phyloP scores from a whole-genome alignment of 2,329 filamentous ascomycete genomes.

The Microcyclospora pomicola region DNA sequence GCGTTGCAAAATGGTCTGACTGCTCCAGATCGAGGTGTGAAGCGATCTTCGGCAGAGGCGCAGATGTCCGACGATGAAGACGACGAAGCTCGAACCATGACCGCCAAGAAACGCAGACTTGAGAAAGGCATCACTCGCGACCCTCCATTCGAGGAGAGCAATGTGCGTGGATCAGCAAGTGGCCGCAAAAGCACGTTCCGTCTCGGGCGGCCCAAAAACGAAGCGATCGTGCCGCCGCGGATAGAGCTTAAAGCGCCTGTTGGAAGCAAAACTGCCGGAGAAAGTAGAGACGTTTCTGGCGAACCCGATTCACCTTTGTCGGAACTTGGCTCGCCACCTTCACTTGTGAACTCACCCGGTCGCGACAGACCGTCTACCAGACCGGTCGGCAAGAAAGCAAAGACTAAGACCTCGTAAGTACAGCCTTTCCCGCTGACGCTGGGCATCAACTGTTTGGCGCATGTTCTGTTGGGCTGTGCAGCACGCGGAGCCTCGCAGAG shows the following conservation, averaged over 20 bases:
- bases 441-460: no score
- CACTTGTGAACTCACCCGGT: constrained; percentile 18
- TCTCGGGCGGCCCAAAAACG: constrained; percentile 7
- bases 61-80: constrained; percentile 17
- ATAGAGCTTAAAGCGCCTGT: no score
- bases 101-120: constrained; percentile 22
- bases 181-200: constrained; percentile 3
- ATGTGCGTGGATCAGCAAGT: constrained; percentile 13
- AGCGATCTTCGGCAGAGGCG: constrained; percentile 24
- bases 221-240: constrained; percentile 10
- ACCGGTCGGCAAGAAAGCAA: constrained; percentile 20
- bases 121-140: constrained; percentile 17
- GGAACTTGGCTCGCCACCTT: constrained; percentile 18
- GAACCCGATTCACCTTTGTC: constrained; percentile 22
- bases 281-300: constrained; percentile 14
- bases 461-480: no score
- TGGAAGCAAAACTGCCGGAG: constrained; percentile 6
- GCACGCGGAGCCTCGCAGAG: no score
- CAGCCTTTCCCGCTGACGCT: constrained; percentile 1
- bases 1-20: constrained; percentile 17
- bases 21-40: constrained; percentile 14
- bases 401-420: constrained; percentile 28
- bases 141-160: constrained; percentile 19
- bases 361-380: constrained; percentile 6
- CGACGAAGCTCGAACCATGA: constrained; percentile 10